Evolutionary conservation across 805 yeast species (phyloP).

Genomic region (Myxozyma udenii): DNA sequence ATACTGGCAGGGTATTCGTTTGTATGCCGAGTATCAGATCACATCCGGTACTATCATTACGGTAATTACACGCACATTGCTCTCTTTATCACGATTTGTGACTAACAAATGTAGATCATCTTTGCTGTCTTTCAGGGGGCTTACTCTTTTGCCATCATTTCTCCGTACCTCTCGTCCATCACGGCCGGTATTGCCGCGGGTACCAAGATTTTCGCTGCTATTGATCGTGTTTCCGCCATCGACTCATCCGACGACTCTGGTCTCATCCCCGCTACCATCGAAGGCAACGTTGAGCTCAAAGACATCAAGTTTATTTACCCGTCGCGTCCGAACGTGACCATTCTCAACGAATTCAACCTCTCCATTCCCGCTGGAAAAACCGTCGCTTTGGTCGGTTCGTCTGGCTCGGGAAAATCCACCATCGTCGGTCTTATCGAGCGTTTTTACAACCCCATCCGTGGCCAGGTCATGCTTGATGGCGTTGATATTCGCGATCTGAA

Average conservation of each 20-base stretch:
- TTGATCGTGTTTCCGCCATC: conserved; percentile 42
- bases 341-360: conserved; percentile 71
- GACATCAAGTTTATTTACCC: conserved; percentile 89
- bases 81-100: background rate
- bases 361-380: conserved; percentile 83
- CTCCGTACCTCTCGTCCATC: conserved; percentile 41
- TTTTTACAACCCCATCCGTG: conserved; percentile 76
- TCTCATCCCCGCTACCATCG: conserved; percentile 27
- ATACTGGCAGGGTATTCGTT: conserved; percentile 35
- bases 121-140: conserved; percentile 44
- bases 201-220: conserved; percentile 41
- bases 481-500: conserved; percentile 72
- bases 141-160: conserved; percentile 41
- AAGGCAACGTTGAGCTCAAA: conserved; percentile 73
- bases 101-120: conserved; percentile 42
- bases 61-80: conserved; percentile 8
- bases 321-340: conserved; percentile 70
- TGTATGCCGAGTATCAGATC: conserved; percentile 23
- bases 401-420: conserved; percentile 94
- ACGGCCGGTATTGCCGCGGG: conserved; percentile 43
- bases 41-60: conserved; percentile 25
- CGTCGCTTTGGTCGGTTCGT: conserved; percentile 92
- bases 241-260: conserved; percentile 36
- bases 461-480: conserved; percentile 78
- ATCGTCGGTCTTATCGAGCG: conserved; percentile 79